Evolutionary conservation across 768 basidiomycete species (phyloP), one percentile per base, ranked within the genome.

Genomic region (Kwoniella sp.): DNA sequence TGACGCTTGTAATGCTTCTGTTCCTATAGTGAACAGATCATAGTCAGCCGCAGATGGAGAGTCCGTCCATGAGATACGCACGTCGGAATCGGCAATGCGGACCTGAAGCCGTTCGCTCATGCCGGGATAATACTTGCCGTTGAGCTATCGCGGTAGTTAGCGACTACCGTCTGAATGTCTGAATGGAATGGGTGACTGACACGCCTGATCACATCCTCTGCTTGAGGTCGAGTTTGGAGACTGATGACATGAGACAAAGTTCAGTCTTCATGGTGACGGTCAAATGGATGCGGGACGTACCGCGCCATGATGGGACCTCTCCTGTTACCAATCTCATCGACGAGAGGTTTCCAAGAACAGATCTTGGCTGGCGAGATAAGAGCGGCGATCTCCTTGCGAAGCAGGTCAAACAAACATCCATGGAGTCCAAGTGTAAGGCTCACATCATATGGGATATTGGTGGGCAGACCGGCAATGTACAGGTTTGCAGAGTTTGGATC

Each of bases 1-100:
- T 55, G 53, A 11, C 41, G 37, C 15, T 55, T 55, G 40, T 42
- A 55, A 10, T 55, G 53, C 29, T 55, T 55, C 45, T 55, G 53
- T 23, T 48, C 53, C 53, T 55, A n/a, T n/a, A n/a, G n/a, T n/a
- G n/a, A n/a, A n/a, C n/a, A n/a, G n/a, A n/a, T n/a, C n/a, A n/a
- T 5, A 19, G 19, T n/a, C 33, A 15, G 20, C 8, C 15, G 22
- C 20, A 25, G 17, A 25, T 25, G 26, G 41, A 15, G 34, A 5
- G 15, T 36, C 34, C 7, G 19, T 36, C 34, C 5, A 6, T 15
- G 7, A 19, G 34, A 36, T 32, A 34, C 56, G 50, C 14, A 67
- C 65, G 15, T 67, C 62, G 4, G 59, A 61, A 36, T 67, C 65
- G 6, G 65, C 62, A 31, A 67, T 61, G 7, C 65, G 45, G 17